Evolutionary conservation across 306 rosid genomes (phyloP), one percentile per base, ranked within the genome.

Genomic region (Cotoneaster glaucophyllus): DNA sequence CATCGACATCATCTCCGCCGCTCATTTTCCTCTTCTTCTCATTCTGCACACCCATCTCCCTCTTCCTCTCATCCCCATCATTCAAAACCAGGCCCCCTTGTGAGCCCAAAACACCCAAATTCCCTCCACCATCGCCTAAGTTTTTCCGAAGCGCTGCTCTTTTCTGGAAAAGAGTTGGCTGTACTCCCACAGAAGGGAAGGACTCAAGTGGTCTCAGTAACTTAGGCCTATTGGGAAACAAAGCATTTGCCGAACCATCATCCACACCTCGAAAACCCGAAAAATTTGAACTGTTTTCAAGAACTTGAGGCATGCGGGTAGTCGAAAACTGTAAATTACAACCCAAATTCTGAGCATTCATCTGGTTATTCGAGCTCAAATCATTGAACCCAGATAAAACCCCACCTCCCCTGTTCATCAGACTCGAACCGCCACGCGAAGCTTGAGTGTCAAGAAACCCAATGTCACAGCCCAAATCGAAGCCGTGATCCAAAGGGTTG

Each of bases 81-180:
- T 70, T 44, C 32, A 74, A 62, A 28, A 43, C 58, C 77, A 73
- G 26, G 4, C 78, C 71, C 3, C 45, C 77, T 67, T 67, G 74
- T 12, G 82, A 66, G 7, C 78, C 83, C 48, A 86, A 85, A 76
- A 83, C 76, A 67, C 86, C 91, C 77, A 86, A 76, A 58, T 62
- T 85, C n/a, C 70, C 88, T 13, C 77, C 57, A 63, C 67, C 77
- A 57, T 83, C 86, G 70, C 71, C 82, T 29, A 82, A 64, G 67
- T 74, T 79, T 45, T 84, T 74, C 50, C 83, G 77, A 39, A 79
- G 54, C 8, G 86, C 88, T 6, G 86, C 85, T 70, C 98, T 82
- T 80, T 95, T 95, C 92, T 89, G 92, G 52, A 89, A 95, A 58
- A 95, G 80, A 25, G 93, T 95, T 1, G 97, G 96, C 71, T 84